phyloP scores from a whole-genome alignment of 148 eudicot species.

The Spergularia marina region DNA sequence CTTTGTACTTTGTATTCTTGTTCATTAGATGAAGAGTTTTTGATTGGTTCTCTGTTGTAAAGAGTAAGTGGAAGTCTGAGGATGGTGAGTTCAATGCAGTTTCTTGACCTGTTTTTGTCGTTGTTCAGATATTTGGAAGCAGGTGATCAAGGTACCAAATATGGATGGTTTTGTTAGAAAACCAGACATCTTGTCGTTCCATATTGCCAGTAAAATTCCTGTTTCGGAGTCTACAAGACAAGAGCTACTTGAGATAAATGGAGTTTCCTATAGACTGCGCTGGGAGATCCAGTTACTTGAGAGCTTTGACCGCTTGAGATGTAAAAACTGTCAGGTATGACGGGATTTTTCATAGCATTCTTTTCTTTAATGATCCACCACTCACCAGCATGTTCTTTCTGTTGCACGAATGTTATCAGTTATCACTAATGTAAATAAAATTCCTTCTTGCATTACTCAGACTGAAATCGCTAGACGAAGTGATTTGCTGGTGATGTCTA shows the following conservation, averaged over 20 bases:
- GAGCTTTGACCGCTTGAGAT: constrained; percentile 68
- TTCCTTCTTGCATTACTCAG: constrained; percentile 27
- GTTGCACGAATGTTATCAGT: not conserved
- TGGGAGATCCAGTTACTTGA: constrained; percentile 91
- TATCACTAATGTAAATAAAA: not conserved
- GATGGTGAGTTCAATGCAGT: constrained; percentile 8
- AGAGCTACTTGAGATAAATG: constrained; percentile 93
- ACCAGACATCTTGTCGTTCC: constrained; percentile 77
- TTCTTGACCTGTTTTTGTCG: constrained; percentile 12
- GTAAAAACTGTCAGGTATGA: constrained; percentile 81
- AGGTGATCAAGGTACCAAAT: constrained; percentile 66
- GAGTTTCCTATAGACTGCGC: constrained; percentile 75
- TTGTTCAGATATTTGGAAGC: constrained; percentile 88
- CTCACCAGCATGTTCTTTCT: not conserved
- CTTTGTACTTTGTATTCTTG: not conserved
- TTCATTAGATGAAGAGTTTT: not conserved
- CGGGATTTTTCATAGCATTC: not conserved
- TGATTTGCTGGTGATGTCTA: constrained; percentile 91
- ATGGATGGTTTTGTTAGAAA: constrained; percentile 66
- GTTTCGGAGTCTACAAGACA: constrained; percentile 87
- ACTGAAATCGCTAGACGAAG: constrained; percentile 63
- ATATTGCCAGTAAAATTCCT: constrained; percentile 88
- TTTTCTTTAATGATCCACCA: constrained; percentile 3
- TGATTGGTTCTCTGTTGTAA: not conserved
- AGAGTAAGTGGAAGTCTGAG: not conserved